Conservation (phyloP, 345 rosid genomes). For the Reutealis trisperma region DNA sequence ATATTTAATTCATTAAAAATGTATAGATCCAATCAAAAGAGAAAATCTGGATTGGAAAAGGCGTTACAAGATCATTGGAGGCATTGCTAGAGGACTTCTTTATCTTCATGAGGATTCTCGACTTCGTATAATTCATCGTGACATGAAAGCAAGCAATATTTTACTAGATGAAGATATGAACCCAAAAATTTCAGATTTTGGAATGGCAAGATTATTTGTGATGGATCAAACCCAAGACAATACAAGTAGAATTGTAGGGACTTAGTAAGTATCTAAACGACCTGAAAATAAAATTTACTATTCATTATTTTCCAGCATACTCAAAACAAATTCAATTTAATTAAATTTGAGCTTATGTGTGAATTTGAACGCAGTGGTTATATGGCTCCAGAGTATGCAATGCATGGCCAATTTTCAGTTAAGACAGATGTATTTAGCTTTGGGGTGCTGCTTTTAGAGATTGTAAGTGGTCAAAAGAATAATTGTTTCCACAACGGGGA, state of each 20-base stretch:
- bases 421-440: constrained; percentile 12
- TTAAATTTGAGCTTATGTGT: neutral
- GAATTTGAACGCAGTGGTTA: neutral
- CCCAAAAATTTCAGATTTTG: constrained; percentile 15
- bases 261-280: constrained; percentile 5
- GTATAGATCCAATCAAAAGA: neutral
- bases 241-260: constrained; percentile 15
- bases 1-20: too few species aligned
- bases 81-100: constrained; percentile 13
- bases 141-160: constrained; percentile 14
- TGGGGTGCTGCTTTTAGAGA: constrained; percentile 15
- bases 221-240: constrained; percentile 13
- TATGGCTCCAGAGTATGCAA: constrained; percentile 15
- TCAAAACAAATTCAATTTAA: too few species aligned
- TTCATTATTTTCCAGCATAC: too few species aligned
- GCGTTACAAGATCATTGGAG: constrained; percentile 11
- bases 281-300: neutral
- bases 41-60: neutral
- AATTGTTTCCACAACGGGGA: constrained; percentile 21
- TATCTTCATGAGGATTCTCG: constrained; percentile 19
- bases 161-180: constrained; percentile 8
- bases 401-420: constrained; percentile 11
- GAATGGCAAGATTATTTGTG: constrained; percentile 9
- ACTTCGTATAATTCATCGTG: constrained; percentile 11
- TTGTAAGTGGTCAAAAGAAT: constrained; percentile 47